Base-by-base conservation (phyloP, 169 alveolate genomes). In the Cryptosporidium tyzzeri region DNA sequence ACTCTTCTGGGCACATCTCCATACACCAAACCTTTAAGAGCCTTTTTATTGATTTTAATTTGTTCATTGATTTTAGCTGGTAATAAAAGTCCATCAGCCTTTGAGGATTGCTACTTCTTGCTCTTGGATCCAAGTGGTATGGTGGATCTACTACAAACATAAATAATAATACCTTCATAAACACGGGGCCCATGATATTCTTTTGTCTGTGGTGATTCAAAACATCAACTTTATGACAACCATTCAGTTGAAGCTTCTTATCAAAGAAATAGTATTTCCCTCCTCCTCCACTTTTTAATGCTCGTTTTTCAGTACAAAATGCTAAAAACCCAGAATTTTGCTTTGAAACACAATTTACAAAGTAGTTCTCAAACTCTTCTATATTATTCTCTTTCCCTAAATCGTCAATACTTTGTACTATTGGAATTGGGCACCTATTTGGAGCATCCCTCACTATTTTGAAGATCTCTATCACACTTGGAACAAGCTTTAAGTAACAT, bases 201-300 rank as follows among this genome's bases (percentile, higher is more conserved):
- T 80, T 80, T 26, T 80, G 89, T 65, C 51, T 80, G 39, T 80
- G 75, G 59, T 80, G 89, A 61, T 80, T 80, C 75, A 80, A 61
- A 10, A 80, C 89, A 21, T 80, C 89, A 39, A 80, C 89, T 65
- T 80, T 80, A 65, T 80, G 89, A 44, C 89, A 80, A 5, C 89
- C 89, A 62, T 80, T 80, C 33, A 80, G 51, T 50, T 80, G 89
- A 18, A 80, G 51, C 59, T 80, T 80, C 33, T 67, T 80, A 44
- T 80, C 75, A 65, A 80, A 80, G 53, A 80, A 80, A 41, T 80
- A 80, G 41, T 80, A 80, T 45, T 80, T 80, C 1, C 89, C 89
- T 65, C 89, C 89, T 44, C 89, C 89, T n/a, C 89, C 89, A 80
- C 89, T 80, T 55, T 80, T 80, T 39, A 80, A 23, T 39, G 89